Conservation (phyloP, 768 basidiomycete genomes). For the Russula ochroleuca region DNA sequence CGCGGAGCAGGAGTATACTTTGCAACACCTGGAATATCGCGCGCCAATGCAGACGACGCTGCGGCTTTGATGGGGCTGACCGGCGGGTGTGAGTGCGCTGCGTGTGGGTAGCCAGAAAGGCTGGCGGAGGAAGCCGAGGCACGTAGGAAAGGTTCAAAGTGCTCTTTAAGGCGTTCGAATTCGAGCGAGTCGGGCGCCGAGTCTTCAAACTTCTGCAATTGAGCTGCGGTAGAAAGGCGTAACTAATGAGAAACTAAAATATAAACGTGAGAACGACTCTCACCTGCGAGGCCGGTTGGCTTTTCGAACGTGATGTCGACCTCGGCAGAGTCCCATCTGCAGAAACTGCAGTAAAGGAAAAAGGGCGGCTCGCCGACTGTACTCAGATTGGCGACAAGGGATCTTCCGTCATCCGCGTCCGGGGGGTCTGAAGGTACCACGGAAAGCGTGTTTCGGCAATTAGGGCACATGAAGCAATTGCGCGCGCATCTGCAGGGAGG, state of each 20-base stretch:
- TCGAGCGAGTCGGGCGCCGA: slow-evolving; percentile 79
- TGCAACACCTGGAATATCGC: slow-evolving; percentile 78
- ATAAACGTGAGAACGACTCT: slow-evolving; percentile 28
- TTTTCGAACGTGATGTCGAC: slow-evolving; percentile 94
- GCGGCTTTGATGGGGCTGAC: slow-evolving; percentile 77
- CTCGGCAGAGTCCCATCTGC: slow-evolving; percentile 91
- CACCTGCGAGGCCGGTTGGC: slow-evolving; percentile 91
- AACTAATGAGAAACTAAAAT: background rate
- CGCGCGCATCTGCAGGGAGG: slow-evolving; percentile 74
- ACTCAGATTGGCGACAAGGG: slow-evolving; percentile 37
- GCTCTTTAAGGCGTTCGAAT: slow-evolving; percentile 92
- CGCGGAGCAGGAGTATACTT: slow-evolving; percentile 67
- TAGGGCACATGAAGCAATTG: slow-evolving; percentile 96
- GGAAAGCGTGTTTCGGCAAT: slow-evolving; percentile 83
- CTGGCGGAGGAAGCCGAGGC: slow-evolving; percentile 75
- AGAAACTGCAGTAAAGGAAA: slow-evolving; percentile 86
- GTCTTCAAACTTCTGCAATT: slow-evolving; percentile 87
- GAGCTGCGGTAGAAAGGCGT: slow-evolving; percentile 48
- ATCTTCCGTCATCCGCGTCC: slow-evolving; percentile 54
- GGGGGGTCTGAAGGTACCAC: slow-evolving; percentile 86
- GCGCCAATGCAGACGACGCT: slow-evolving; percentile 83
- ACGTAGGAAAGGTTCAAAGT: slow-evolving; percentile 93
- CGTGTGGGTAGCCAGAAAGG: slow-evolving; percentile 45
- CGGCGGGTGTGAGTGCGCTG: slow-evolving; percentile 65
- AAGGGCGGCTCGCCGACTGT: slow-evolving; percentile 82